Evolutionary conservation across 305 asterid genomes (phyloP), one percentile per base, ranked within the genome.

Genomic region (Fraxinus baroniana): DNA sequence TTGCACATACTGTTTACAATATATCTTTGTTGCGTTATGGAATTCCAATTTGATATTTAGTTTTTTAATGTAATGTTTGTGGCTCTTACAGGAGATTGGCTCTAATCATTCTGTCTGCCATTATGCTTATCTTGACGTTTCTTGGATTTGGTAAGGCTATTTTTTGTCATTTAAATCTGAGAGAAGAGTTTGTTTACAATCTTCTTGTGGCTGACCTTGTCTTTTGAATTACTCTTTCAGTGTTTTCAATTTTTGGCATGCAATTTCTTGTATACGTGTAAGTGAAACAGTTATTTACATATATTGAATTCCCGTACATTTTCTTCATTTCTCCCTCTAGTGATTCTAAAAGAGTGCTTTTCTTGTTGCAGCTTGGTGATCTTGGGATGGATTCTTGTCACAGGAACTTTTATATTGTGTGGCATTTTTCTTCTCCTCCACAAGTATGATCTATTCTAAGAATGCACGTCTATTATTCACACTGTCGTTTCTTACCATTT

Each of bases 351-450:
- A 2, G 20, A 36, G 1, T 74, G 77, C 71, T 78, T 82, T 79
- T 78, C 37, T 80, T 78, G 64, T 83, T 90, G 90, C 97, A 95
- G 98, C 76, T 86, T 95, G 94, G 97, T 94, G 79, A 77, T 94
- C 60, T 28, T 85, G 20, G 97, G 97, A 80, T 94, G 98, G 98
- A 90, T 94, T 90, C 93, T 94, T 60, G 97, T 94, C 79, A 89
- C 98, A 0, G 94, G 87, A 76, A 94, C 97, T 64, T 94, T 94
- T 87, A 80, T 94, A 79, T 81, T 94, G 77, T 93, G 98, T 77
- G 97, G 97, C 85, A 62, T 94, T 79, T 94, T 94, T 87, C 95
- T 94, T 81, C 87, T 94, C 76, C 97, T 93, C 64, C 98, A 94
- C 91, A 93, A 94, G 98, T 95, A 91, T 77, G 97, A 80, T 68